A percentile compares a stretch with the other conserved stretches of the same genome.
Conservation (phyloP, 805 yeast species). For the Kluyveromyces aestuarii region DNA sequence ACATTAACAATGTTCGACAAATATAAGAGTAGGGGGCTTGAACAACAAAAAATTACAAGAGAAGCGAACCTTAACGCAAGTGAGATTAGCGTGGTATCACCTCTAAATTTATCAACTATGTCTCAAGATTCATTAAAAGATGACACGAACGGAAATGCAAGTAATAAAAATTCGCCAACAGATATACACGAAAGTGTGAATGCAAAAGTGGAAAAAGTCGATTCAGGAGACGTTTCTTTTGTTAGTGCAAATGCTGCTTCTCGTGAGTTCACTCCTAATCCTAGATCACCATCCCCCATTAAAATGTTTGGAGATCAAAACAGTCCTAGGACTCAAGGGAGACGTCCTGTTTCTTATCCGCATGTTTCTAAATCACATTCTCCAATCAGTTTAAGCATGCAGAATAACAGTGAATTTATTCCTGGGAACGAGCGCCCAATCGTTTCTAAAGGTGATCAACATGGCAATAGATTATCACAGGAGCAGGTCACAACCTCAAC, state of each 20-base stretch:
- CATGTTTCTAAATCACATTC: not conserved
- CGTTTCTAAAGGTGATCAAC: not conserved
- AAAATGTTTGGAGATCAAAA: not conserved
- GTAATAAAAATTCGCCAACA: too few species aligned
- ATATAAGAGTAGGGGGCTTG: conserved; percentile 17
- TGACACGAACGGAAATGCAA: not conserved
- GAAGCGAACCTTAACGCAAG: not conserved
- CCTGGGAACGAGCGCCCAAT: not conserved
- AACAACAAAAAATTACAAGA: not conserved
- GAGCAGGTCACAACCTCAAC: not conserved
- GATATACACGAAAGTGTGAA: not conserved
- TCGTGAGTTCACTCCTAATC: not conserved
- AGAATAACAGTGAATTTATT: too few species aligned
- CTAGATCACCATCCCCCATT: not conserved
- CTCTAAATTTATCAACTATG: not conserved
- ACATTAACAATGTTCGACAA: conserved; percentile 21
- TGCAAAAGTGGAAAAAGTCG: not conserved
- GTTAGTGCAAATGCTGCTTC: not conserved
- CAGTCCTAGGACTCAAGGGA: not conserved
- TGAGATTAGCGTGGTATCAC: conserved; percentile 1
- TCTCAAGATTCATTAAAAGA: not conserved
- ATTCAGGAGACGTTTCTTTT: not conserved
- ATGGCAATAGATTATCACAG: not conserved
- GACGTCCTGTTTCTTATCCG: not conserved
- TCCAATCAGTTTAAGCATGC: too few species aligned